Evolutionary conservation across 768 basidiomycete species (phyloP).

Genomic region (Lactarius quietus): DNA sequence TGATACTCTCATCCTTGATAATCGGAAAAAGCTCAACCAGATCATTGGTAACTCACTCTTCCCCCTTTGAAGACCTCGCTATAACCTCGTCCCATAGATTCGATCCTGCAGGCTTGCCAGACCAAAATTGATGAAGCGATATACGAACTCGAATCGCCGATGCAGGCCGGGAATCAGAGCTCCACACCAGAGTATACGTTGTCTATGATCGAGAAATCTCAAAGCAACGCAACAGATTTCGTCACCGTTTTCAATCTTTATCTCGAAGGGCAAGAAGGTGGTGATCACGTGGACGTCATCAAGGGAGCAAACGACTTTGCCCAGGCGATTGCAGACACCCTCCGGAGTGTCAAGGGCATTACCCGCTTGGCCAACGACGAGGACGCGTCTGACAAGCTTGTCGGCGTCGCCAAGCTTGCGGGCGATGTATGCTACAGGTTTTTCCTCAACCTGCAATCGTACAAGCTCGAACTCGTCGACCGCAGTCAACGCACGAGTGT

Average conservation of each 20-base stretch:
- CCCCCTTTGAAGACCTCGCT: conserved; percentile 7
- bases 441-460: conserved; percentile 95
- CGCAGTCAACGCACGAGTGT: conserved; percentile 72
- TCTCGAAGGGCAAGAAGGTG: conserved; percentile 80
- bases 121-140: conserved; percentile 97
- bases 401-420: conserved; percentile 75
- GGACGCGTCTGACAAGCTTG: conserved; percentile 87
- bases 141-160: conserved; percentile 96
- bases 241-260: conserved; percentile 92
- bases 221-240: conserved; percentile 94
- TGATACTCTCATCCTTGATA: conserved; percentile 93
- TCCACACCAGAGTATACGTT: conserved; percentile 98
- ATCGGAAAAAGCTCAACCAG: conserved; percentile 95
- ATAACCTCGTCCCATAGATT: conserved; percentile 53
- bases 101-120: conserved; percentile 93
- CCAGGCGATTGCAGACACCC: conserved; percentile 86
- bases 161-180: conserved; percentile 89
- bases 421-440: conserved; percentile 88
- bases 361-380: conserved; percentile 90
- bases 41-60: conserved; percentile 71
- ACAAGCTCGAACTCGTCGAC: conserved; percentile 82
- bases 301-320: conserved; percentile 96
- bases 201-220: conserved; percentile 96
- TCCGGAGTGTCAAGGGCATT: conserved; percentile 93
- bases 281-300: conserved; percentile 96